Percentiles rank a stretch among this genome's conserved stretches.
phyloP scores from a whole-genome alignment of 139 green algal genomes.

The Volvox reticuliferus region DNA sequence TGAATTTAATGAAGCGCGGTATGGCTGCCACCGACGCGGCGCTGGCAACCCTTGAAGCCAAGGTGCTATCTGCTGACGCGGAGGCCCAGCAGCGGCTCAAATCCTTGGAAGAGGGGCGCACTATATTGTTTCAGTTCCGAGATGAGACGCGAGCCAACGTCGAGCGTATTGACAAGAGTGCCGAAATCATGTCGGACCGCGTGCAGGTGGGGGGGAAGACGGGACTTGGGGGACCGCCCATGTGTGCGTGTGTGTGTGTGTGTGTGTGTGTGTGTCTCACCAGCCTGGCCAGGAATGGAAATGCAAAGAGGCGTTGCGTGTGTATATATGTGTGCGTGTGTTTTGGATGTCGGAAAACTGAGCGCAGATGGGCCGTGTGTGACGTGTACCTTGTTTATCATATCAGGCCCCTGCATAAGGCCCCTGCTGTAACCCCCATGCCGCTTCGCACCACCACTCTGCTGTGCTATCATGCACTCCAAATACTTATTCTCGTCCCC shows the following conservation, averaged over 20 bases:
- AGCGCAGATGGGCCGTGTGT: too few species aligned
- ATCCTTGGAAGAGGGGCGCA: not conserved
- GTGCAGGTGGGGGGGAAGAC: not conserved
- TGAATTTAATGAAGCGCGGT: slow-evolving; percentile 34
- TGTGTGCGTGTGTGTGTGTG: not conserved
- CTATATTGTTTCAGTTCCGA: not conserved
- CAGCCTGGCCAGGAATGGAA: not conserved
- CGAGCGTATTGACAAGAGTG: not conserved
- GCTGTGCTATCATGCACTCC: too few species aligned
- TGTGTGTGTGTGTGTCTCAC: too few species aligned
- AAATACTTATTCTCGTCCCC: too few species aligned
- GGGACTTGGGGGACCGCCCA: not conserved
- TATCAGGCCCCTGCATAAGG: too few species aligned
- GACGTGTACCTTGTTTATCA: not conserved
- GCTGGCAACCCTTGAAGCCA: not conserved
- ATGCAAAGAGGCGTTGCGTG: not conserved
- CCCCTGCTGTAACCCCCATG: not conserved
- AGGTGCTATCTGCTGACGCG: not conserved
- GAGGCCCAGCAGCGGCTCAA: slow-evolving; percentile 14
- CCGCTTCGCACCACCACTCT: not conserved
- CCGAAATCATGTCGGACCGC: not conserved
- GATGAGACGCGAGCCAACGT: not conserved
- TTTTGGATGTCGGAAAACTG: not conserved
- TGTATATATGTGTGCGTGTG: not conserved
- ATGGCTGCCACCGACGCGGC: not conserved